Evolutionary conservation across 2,329 filamentous ascomycete genomes (phyloP).

Genomic region (Neocatenulostroma microsporum): DNA sequence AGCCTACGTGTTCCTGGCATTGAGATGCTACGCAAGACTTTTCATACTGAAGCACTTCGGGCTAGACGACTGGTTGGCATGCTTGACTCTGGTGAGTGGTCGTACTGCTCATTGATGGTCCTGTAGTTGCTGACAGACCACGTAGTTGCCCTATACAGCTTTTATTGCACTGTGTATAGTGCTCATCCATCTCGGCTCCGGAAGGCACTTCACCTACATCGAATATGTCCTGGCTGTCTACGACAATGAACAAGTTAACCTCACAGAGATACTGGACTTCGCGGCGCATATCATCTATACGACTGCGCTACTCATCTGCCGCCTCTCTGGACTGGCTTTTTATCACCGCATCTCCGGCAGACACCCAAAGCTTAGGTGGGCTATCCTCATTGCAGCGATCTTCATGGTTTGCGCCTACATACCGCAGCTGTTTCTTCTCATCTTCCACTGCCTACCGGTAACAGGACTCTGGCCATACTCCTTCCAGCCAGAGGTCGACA

Average conservation of each 20-base stretch:
- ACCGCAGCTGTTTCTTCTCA: conserved; percentile 43
- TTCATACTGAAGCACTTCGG: conserved; percentile 34
- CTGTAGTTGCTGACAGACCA: no score
- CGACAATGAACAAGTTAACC: conserved; percentile 33
- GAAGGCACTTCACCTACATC: conserved; percentile 41
- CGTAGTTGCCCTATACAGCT: conserved; percentile 28
- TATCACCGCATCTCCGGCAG: conserved; percentile 42
- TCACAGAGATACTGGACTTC: conserved; percentile 44
- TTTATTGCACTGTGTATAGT: conserved; percentile 39
- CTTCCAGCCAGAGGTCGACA: conserved; percentile 36
- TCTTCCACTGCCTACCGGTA: conserved; percentile 47
- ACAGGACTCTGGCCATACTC: conserved; percentile 47
- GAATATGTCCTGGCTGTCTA: conserved; percentile 44
- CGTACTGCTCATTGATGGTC: no score
- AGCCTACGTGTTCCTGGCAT: conserved; percentile 30
- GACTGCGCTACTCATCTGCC: conserved; percentile 43
- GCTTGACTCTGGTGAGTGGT: conserved; percentile 13
- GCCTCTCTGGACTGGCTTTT: conserved; percentile 47
- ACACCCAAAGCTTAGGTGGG: conserved; percentile 29
- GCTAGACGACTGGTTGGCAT: conserved; percentile 33
- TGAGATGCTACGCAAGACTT: conserved; percentile 30
- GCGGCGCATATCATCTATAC: conserved; percentile 47
- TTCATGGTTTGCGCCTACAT: conserved; percentile 39
- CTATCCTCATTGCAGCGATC: conserved; percentile 29
- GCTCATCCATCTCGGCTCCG: conserved; percentile 44